These are phyloP conservation scores for Psophocarpus tetragonolobus DNA, from an alignment of 306 rosid species.

Conservation along the genomic window DNA sequence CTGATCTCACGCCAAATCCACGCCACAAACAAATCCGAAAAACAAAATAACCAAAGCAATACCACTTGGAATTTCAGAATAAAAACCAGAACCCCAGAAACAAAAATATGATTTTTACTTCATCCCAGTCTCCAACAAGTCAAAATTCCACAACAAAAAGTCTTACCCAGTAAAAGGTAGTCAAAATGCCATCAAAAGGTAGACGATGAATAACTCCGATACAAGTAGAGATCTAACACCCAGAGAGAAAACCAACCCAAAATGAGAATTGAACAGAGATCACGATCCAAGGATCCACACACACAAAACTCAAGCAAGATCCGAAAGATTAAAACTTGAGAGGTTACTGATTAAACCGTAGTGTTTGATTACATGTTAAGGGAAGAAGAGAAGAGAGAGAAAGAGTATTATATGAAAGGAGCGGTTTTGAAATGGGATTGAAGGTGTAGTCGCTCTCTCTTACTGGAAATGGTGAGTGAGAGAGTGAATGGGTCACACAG, in stretches of 20 bases:
- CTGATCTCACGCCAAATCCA: constrained; percentile 37
- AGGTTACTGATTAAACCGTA: background rate
- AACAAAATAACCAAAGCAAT: background rate
- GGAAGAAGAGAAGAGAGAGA: background rate
- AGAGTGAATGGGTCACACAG: constrained; percentile 25
- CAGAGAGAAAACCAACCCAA: constrained; percentile 6
- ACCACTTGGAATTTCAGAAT: background rate
- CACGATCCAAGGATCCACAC: constrained; percentile 55
- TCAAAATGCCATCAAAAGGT: constrained; percentile 52
- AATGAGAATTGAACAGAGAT: constrained; percentile 39
- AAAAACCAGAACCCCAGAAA: background rate
- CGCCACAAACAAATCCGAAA: constrained; percentile 20
- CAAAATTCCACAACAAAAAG: constrained; percentile 22
- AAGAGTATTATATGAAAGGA: background rate
- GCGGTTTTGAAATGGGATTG: constrained; percentile 42
- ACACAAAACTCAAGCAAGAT: constrained; percentile 51
- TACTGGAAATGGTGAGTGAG: constrained; percentile 26
- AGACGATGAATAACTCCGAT: constrained; percentile 30
- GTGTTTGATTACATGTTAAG: background rate
- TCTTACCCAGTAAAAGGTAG: constrained; percentile 49
- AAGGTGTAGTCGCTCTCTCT: constrained; percentile 27
- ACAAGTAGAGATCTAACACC: constrained; percentile 50
- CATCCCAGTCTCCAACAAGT: constrained; percentile 13
- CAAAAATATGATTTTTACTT: constrained; percentile 25
- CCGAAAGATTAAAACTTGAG: constrained; percentile 46